phyloP scores from a whole-genome alignment of 495 filamentous ascomycete species.

The Aspergillus conjunctus region DNA sequence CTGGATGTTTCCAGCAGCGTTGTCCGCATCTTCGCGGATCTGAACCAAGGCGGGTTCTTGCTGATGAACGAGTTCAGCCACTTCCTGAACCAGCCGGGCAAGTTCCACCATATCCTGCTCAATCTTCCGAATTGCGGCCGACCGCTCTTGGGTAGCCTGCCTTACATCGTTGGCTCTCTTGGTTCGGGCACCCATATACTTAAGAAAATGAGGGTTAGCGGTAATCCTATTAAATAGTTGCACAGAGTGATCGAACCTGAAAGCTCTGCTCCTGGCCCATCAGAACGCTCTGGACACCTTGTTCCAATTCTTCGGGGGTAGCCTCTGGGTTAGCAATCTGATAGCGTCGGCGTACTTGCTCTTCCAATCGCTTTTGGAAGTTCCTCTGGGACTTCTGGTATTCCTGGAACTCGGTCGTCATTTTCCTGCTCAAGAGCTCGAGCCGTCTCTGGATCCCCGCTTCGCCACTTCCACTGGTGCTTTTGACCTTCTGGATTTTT shows the following conservation, averaged over 20 bases:
- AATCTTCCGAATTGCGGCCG: slow-evolving; percentile 88
- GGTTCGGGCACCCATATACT: slow-evolving; percentile 62
- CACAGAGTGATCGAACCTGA: slow-evolving; percentile 43
- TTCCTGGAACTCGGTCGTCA: slow-evolving; percentile 74
- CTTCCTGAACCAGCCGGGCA: slow-evolving; percentile 78
- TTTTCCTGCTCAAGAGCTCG: slow-evolving; percentile 71
- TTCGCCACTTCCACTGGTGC: slow-evolving; percentile 70
- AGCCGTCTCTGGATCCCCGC: slow-evolving; percentile 75
- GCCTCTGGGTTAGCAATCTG: slow-evolving; percentile 86
- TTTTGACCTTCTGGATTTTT: slow-evolving; percentile 77
- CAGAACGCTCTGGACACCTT: slow-evolving; percentile 71
- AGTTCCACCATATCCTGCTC: slow-evolving; percentile 85
- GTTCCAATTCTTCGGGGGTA: slow-evolving; percentile 74
- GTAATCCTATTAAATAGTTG: background rate
- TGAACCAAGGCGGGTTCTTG: slow-evolving; percentile 75
- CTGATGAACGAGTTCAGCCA: slow-evolving; percentile 78
- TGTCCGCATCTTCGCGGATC: slow-evolving; percentile 81
- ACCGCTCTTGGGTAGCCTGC: slow-evolving; percentile 76
- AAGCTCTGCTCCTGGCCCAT: slow-evolving; percentile 73
- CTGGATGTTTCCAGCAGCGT: slow-evolving; percentile 74
- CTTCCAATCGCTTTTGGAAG: slow-evolving; percentile 74
- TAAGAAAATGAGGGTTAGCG: background rate
- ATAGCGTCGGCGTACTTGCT: slow-evolving; percentile 85
- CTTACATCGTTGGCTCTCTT: slow-evolving; percentile 78
- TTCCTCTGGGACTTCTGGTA: slow-evolving; percentile 77